A percentile compares a stretch with the other conserved stretches of the same genome.
These are phyloP conservation scores for Mortierella sp. DNA, from an alignment of 371 early-diverging fungal genomes.

Conservation along the genomic window DNA sequence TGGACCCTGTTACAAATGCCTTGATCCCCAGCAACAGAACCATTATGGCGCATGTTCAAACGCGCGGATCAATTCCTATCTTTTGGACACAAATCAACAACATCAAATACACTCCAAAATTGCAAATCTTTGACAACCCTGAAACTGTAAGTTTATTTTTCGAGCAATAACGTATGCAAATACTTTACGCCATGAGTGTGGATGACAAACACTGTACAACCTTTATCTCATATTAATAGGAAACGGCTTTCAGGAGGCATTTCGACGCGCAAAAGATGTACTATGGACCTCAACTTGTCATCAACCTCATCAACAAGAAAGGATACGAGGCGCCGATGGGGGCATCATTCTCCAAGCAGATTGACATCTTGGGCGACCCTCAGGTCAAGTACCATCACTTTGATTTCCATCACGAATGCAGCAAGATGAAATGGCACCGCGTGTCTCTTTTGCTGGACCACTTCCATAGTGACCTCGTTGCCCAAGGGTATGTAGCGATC, in stretches of 20 bases:
- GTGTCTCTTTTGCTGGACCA: slow-evolving; percentile 85
- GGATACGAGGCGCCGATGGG: slow-evolving; percentile 92
- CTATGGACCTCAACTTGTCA: slow-evolving; percentile 89
- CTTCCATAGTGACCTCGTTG: slow-evolving; percentile 73
- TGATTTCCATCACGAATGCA: slow-evolving; percentile 98
- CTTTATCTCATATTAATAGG: slow-evolving; percentile 14
- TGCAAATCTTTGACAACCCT: slow-evolving; percentile 78
- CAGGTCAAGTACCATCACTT: slow-evolving; percentile 86
- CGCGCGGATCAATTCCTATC: slow-evolving; percentile 98
- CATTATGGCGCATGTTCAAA: slow-evolving; percentile 86
- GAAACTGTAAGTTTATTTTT: slow-evolving; percentile 69
- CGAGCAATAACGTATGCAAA: not conserved
- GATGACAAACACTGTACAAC: not conserved
- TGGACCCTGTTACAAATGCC: slow-evolving; percentile 58
- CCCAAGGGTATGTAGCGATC: slow-evolving; percentile 72
- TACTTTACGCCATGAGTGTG: no score
- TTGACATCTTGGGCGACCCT: slow-evolving; percentile 71
- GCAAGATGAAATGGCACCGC: slow-evolving; percentile 90
- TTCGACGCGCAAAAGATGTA: slow-evolving; percentile 77
- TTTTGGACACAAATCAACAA: slow-evolving; percentile 96
- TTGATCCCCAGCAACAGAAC: slow-evolving; percentile 8
- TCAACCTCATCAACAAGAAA: slow-evolving; percentile 93
- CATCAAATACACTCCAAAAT: slow-evolving; percentile 92
- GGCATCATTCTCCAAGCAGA: slow-evolving; percentile 80
- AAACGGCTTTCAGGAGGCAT: slow-evolving; percentile 74